Evolutionary conservation across 495 filamentous ascomycete species (phyloP).

Genomic region (Podospora australis): DNA sequence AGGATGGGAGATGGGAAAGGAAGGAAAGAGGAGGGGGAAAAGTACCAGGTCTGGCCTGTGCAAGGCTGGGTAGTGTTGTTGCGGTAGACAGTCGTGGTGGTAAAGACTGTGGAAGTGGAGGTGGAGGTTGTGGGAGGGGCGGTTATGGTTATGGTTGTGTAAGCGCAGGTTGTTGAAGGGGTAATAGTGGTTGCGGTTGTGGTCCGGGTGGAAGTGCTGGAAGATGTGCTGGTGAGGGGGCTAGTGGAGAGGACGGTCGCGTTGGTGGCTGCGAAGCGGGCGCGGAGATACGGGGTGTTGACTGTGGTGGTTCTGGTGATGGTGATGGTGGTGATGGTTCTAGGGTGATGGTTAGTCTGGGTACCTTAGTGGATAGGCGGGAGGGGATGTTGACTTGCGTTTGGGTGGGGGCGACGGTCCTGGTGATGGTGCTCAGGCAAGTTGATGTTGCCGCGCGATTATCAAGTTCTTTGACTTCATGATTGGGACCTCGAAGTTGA

Average conservation of each 20-base stretch:
- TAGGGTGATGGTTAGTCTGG: not conserved
- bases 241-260: not conserved
- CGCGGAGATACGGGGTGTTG: too few species aligned
- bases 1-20: too few species aligned
- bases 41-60: not conserved
- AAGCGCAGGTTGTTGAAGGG: not conserved
- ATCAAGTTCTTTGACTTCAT: not conserved
- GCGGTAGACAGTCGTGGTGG: not conserved
- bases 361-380: not conserved
- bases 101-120: not conserved
- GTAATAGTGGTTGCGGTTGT: not conserved
- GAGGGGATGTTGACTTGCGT: not conserved
- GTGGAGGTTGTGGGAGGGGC: not conserved
- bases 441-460: not conserved
- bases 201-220: not conserved
- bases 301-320: not conserved
- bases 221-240: not conserved
- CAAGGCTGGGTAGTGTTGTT: not conserved
- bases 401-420: not conserved
- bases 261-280: not conserved
- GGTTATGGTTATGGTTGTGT: not conserved
- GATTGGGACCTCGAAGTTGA: not conserved
- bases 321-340: not conserved
- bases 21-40: too few species aligned
- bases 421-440: not conserved